These are phyloP conservation scores for Linnemannia hyalina DNA, from an alignment of 192 early-diverging fungal species.

Conservation along the genomic window DNA sequence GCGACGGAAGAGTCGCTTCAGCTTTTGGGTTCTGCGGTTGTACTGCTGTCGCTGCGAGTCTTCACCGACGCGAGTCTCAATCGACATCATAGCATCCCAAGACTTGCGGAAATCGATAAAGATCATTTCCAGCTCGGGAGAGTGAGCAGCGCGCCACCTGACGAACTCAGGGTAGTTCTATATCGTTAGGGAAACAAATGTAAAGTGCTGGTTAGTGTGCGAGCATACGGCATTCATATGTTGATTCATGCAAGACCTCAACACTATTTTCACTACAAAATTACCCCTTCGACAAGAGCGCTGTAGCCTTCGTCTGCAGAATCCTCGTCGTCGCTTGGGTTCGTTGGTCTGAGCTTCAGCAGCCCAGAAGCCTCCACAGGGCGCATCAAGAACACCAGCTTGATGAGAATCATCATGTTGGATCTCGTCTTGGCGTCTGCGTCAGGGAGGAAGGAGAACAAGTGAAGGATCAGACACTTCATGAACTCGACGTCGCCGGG, in stretches of 20 bases:
- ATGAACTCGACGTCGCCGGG: constrained; percentile 77
- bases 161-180: constrained; percentile 71
- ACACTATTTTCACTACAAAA: background rate
- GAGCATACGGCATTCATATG: background rate
- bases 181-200: background rate
- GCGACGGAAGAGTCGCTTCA: constrained; percentile 64
- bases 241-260: background rate
- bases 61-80: constrained; percentile 65
- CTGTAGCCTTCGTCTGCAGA: constrained; percentile 50
- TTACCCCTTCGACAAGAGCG: constrained; percentile 51
- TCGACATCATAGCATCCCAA: constrained; percentile 69
- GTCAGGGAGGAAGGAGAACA: constrained; percentile 66
- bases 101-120: constrained; percentile 69
- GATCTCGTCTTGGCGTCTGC: constrained; percentile 55
- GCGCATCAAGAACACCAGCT: constrained; percentile 45
- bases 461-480: constrained; percentile 70
- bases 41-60: constrained; percentile 63
- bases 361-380: constrained; percentile 40
- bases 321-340: constrained; percentile 53
- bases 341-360: constrained; percentile 49
- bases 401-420: constrained; percentile 66
- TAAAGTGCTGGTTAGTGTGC: background rate
- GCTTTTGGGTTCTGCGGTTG: constrained; percentile 62
- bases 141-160: constrained; percentile 67
- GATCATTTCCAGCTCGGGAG: constrained; percentile 64